These are phyloP conservation scores for Boletus hoseneyae DNA, from an alignment of 1,284 basidiomycete species.

Conservation along the genomic window DNA sequence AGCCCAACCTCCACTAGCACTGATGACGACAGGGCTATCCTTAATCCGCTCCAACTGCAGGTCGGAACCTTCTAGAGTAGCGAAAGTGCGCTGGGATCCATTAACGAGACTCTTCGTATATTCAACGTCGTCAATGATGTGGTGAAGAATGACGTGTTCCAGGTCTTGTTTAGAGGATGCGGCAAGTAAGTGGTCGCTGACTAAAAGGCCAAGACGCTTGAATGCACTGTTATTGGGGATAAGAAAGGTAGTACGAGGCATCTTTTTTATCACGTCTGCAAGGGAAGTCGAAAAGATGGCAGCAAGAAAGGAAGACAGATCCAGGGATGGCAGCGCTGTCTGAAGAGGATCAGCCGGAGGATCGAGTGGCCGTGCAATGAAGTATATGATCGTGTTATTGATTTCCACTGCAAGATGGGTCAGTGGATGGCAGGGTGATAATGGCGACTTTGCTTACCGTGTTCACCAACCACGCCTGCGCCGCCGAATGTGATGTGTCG, in stretches of 20 bases:
- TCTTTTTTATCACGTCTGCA: slow-evolving; percentile 64
- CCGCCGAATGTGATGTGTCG: slow-evolving; percentile 81
- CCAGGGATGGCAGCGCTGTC: slow-evolving; percentile 78
- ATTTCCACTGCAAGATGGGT: slow-evolving; percentile 52
- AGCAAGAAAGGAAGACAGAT: slow-evolving; percentile 88
- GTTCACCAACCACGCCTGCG: slow-evolving; percentile 75
- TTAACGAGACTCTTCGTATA: slow-evolving; percentile 66
- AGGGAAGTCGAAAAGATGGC: slow-evolving; percentile 83
- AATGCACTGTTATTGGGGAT: slow-evolving; percentile 91
- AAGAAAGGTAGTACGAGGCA: slow-evolving; percentile 78
- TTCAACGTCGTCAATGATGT: slow-evolving; percentile 74
- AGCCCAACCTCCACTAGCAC: slow-evolving; percentile 73
- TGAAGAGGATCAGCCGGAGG: slow-evolving; percentile 83
- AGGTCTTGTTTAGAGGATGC: slow-evolving; percentile 75
- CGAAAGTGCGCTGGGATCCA: slow-evolving; percentile 65
- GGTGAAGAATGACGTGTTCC: slow-evolving; percentile 81
- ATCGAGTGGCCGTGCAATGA: slow-evolving; percentile 78
- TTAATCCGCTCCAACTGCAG: slow-evolving; percentile 52
- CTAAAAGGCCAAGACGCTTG: slow-evolving; percentile 76
- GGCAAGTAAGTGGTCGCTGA: slow-evolving; percentile 83
- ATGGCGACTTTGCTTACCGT: slow-evolving; percentile 47
- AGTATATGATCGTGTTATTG: slow-evolving; percentile 84
- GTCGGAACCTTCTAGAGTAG: slow-evolving; percentile 73
- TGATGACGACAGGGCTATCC: slow-evolving; percentile 51
- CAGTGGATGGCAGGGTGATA: slow-evolving; percentile 5